Evolutionary conservation across 1,284 basidiomycete species (phyloP).

Genomic region (Microbotryomycetes sp.): DNA sequence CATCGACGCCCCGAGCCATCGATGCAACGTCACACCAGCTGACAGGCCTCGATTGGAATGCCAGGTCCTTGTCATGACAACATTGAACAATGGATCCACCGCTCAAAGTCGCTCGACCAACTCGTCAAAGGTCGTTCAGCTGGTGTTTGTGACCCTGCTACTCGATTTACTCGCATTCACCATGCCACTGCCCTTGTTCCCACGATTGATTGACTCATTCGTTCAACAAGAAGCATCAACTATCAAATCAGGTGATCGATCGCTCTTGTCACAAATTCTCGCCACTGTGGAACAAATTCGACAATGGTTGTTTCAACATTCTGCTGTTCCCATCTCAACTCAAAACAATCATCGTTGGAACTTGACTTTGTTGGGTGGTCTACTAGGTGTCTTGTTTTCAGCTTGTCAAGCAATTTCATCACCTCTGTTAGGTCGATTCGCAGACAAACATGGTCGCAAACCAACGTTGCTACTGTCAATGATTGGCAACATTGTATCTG

Average conservation of each 20-base stretch:
- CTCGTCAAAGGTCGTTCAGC: conserved; percentile 24
- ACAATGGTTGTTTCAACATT: conserved; percentile 13
- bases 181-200: conserved; percentile 35
- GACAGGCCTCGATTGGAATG: too few species aligned
- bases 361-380: conserved; percentile 35
- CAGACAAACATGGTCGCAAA: conserved; percentile 76
- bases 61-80: too few species aligned
- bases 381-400: conserved; percentile 37
- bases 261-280: conserved; percentile 22
- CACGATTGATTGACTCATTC: conserved; percentile 32
- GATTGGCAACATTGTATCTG: conserved; percentile 84
- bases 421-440: conserved; percentile 62
- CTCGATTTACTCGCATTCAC: conserved; percentile 35
- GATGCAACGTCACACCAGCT: too few species aligned
- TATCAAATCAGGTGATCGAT: background rate
- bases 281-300: background rate
- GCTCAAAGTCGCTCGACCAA: too few species aligned
- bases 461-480: conserved; percentile 71
- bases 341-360: conserved; percentile 15
- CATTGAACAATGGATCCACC: too few species aligned
- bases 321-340: conserved; percentile 6
- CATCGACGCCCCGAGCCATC: too few species aligned
- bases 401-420: conserved; percentile 78
- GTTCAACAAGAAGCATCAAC: conserved; percentile 12
- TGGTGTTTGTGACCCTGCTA: conserved; percentile 31